Base-by-base conservation (phyloP, 805 yeast genomes). In the Blastobotrys americana region DNA sequence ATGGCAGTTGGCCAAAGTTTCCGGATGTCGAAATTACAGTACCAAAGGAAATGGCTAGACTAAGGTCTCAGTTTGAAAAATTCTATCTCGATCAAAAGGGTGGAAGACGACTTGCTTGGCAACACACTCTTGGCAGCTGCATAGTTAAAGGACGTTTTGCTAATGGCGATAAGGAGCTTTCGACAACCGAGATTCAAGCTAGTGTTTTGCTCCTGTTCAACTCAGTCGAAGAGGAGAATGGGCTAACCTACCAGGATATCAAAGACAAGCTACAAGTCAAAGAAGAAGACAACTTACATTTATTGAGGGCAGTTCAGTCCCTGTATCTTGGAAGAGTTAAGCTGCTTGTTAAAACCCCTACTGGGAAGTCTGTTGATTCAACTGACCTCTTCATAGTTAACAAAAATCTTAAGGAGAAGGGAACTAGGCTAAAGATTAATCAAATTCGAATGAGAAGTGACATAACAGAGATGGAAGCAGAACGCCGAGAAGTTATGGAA, bases 1-100 rank as follows among this genome's bases (percentile, higher is more conserved):
- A 55, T 25, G 60, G 55, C 5, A 52, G 48, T 20, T 61, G 66
- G 66, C 66, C 66, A 1, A 36, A 54, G 4, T 58, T 51, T 37
- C 62, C 65, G 1, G 54, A 55, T 5, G 43, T 52, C 9, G 22
- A 45, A 2, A 39, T 60, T 16, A 42, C 39, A 3, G 46, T 63
- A 4, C 67, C 67, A 3, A 50, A 40, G 4, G 46, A 48, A 16
- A 49, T 63, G 55, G 41, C 41, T 23, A 20, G 39, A 9, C 55
- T 49, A 27, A 42, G 56, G 22, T 50, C 47, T 17, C 42, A 43
- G 20, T 63, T 60, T 43, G 50, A 55, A 31, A 34, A 42, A 18
- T 59, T 49, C 36, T 61, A 59, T 37, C 34, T 37, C 9, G 49
- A 42, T 37, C 42, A 45, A 18, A 45, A 38, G 3, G 23, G 10